These are phyloP conservation scores for Acanthamoeba healyi DNA, from an alignment of 208 protist genomes.

Conservation along the genomic window DNA sequence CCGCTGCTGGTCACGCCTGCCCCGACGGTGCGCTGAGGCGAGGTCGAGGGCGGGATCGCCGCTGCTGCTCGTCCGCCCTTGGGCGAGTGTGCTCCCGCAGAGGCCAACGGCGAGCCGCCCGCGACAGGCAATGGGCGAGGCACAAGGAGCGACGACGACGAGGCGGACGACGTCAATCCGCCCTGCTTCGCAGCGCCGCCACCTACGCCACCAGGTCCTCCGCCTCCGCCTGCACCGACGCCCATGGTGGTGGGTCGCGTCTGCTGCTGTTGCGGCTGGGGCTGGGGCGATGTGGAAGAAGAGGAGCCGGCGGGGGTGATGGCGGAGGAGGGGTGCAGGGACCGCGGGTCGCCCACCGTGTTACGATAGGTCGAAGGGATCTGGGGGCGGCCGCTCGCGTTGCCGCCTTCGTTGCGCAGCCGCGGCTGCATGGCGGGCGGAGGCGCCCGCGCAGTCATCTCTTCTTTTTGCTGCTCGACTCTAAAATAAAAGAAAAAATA, in stretches of 20 bases:
- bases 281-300: too few relatives aligned
- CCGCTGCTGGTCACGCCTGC: too few relatives aligned
- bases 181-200: neutral
- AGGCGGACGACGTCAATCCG: neutral
- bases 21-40: neutral
- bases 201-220: too few relatives aligned
- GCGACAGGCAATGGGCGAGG: neutral
- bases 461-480: too few relatives aligned
- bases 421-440: neutral
- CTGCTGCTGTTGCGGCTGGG: neutral
- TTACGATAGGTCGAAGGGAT: slow-evolving; percentile 9
- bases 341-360: slow-evolving; percentile 21
- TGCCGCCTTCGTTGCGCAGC: neutral
- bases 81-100: neutral
- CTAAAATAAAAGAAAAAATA: too few relatives aligned
- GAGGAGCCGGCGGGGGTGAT: neutral
- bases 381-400: neutral
- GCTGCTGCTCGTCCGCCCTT: neutral
- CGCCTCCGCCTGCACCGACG: neutral
- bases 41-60: neutral
- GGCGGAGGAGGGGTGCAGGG: neutral
- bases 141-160: neutral
- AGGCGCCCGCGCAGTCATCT: neutral
- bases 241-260: neutral
- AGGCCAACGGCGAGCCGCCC: too few relatives aligned